Evolutionary conservation across 139 green algal species (phyloP), one percentile per base, ranked within the genome.

Genomic region (Axilococcus clingmanii): DNA sequence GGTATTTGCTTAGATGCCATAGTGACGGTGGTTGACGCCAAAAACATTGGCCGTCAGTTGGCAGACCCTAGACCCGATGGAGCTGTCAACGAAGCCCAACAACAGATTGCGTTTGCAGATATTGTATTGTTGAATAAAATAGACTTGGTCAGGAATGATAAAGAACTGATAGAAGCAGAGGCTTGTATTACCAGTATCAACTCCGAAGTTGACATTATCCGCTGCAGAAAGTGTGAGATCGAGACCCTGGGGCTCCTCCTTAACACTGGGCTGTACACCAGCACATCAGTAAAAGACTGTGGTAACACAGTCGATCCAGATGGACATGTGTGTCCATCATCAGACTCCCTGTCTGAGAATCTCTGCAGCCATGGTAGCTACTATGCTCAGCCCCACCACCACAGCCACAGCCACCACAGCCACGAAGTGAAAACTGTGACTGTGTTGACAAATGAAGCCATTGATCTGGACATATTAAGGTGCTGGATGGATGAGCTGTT

Each of bases 51-150:
- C 28, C 60, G 58, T 12, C 81, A 94, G 65, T 67, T 94, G 42
- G 30, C 61, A 0, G 71, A 80, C 19, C 9, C 12, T 24, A 57
- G 71, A 3, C 12, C 59, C 3, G 65, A 61, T 0, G 80, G 63
- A 2, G 55, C 46, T 11, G 65, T 74, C 4, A 90, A 90, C 48
- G 85, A 94, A 69, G 85, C 84, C 22, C 76, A 89, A 58, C 69
- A 81, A 55, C 84, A 94, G 63, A 52, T 91, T 1, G 85, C 85
- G 1, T 88, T 88, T 46, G 84, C 85, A 2, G 86, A 95, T 57
- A 62, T 89, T 3, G 63, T 95, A 20, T 58, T 95, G 45, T 59
- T 94, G 11, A 94, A 94, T 62, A 94, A 94, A 77, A 74, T 86
- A 33, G 85, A 94, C 63, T 56, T 93, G 33, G 66, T 72, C 12